These are phyloP conservation scores for Hyphodiscus hymeniophilus DNA, from an alignment of 495 filamentous ascomycete genomes.

Conservation along the genomic window DNA sequence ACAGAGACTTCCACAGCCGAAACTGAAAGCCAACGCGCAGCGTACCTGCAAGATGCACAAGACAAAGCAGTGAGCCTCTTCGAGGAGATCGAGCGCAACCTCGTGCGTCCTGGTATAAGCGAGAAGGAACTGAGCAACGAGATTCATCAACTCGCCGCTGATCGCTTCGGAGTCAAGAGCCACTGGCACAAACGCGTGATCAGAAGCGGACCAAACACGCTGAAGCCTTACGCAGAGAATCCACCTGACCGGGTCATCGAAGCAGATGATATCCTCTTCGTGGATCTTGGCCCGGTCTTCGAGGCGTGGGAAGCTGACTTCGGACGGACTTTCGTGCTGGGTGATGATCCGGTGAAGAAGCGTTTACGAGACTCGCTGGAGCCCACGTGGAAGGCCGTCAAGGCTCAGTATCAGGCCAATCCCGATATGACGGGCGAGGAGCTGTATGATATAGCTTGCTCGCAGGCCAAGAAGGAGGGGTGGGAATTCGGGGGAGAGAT, in stretches of 20 bases:
- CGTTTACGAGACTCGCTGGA: conserved; percentile 35
- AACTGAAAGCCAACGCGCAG: conserved; percentile 27
- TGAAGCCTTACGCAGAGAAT: conserved; percentile 37
- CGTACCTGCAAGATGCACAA: conserved; percentile 34
- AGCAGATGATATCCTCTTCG: conserved; percentile 39
- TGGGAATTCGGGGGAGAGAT: conserved; percentile 35
- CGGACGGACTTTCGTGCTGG: conserved; percentile 40
- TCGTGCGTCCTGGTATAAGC: conserved; percentile 36
- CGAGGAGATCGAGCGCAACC: conserved; percentile 36
- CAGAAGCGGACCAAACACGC: conserved; percentile 40
- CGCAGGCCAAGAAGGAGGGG: conserved; percentile 19
- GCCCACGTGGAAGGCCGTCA: conserved; percentile 34
- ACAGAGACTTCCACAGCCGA: conserved; percentile 7
- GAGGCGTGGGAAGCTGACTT: conserved; percentile 45
- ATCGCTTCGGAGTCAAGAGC: conserved; percentile 35
- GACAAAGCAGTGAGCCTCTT: conserved; percentile 37
- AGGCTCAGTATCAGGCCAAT: conserved; percentile 26
- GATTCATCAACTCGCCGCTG: conserved; percentile 36
- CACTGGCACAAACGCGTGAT: conserved; percentile 46
- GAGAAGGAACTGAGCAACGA: conserved; percentile 39
- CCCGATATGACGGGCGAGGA: conserved; percentile 36
- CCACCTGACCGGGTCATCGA: conserved; percentile 40
- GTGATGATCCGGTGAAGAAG: conserved; percentile 35
- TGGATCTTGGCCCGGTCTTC: conserved; percentile 43
- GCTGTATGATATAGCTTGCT: conserved; percentile 32